Conservation (phyloP, 148 eudicot species). For the Tetragonia tetragonoides region DNA sequence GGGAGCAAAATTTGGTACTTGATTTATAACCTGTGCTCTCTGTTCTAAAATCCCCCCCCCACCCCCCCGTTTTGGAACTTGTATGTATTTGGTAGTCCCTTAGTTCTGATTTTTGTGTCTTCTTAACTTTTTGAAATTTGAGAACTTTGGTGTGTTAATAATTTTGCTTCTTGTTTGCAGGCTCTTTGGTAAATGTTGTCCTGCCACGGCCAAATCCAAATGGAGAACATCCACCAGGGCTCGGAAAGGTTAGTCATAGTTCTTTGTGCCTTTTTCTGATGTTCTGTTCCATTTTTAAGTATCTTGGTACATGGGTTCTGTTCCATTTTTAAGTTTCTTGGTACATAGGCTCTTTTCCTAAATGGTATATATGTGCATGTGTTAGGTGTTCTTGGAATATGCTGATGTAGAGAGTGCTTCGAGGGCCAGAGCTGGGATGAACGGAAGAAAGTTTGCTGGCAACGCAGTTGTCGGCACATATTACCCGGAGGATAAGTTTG, state of each 20-base stretch:
- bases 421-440: constrained; percentile 63
- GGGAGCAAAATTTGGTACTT: constrained; percentile 39
- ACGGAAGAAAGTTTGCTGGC: constrained; percentile 85
- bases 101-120: neutral
- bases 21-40: neutral
- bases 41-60: neutral
- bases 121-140: neutral
- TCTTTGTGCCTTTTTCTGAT: neutral
- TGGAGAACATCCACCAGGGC: constrained; percentile 69
- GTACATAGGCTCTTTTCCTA: neutral
- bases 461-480: constrained; percentile 71
- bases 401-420: constrained; percentile 61
- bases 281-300: neutral
- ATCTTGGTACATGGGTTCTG: neutral
- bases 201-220: constrained; percentile 76
- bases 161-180: constrained; percentile 41
- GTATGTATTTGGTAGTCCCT: neutral
- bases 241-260: constrained; percentile 74
- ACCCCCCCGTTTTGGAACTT: neutral
- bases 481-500: constrained; percentile 67
- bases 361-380: neutral
- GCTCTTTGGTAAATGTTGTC: constrained; percentile 63
- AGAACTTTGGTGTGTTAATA: neutral
- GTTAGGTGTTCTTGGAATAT: constrained; percentile 89
- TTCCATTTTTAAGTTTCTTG: neutral